phyloP scores from a whole-genome alignment of 768 basidiomycete species.

The Heimioporus sp. region DNA sequence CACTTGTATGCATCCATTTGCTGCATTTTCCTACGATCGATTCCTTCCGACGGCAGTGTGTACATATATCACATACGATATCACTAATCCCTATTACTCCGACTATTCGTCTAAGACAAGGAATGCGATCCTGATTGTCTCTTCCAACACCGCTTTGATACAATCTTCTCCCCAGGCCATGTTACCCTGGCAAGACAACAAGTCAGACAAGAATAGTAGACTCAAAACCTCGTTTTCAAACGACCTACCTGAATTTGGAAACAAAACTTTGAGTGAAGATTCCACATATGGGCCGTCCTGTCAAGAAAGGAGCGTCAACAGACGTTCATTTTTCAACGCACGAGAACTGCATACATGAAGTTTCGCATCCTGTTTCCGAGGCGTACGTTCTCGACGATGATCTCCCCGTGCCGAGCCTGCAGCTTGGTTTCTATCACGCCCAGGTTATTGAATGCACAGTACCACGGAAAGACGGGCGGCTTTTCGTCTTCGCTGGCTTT shows the following conservation, averaged over 20 bases:
- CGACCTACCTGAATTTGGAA: constrained; percentile 13
- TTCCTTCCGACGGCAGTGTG: too few relatives aligned
- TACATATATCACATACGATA: too few relatives aligned
- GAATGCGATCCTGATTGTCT: constrained; percentile 12
- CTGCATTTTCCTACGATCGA: too few relatives aligned
- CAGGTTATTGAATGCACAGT: constrained; percentile 12
- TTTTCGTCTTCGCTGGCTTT: not conserved
- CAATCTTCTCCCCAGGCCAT: constrained; percentile 21
- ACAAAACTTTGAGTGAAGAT: constrained; percentile 14
- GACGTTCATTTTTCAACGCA: too few relatives aligned
- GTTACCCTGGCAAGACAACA: constrained; percentile 8
- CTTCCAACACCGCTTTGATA: constrained; percentile 12
- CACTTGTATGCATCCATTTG: too few relatives aligned
- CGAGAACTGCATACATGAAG: constrained; percentile 4
- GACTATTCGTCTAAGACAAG: constrained; percentile 6
- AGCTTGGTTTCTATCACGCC: constrained; percentile 13
- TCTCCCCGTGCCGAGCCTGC: not conserved
- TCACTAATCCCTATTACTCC: too few relatives aligned
- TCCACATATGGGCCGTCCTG: constrained; percentile 18
- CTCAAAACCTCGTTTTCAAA: too few relatives aligned
- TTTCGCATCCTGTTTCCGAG: constrained; percentile 10
- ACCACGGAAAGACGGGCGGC: not conserved
- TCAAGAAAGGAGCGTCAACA: too few relatives aligned
- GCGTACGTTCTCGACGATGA: constrained; percentile 2
- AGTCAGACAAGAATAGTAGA: too few relatives aligned